Evolutionary conservation across 106 monocot species (phyloP).

Genomic region (Narthecium ossifragum): DNA sequence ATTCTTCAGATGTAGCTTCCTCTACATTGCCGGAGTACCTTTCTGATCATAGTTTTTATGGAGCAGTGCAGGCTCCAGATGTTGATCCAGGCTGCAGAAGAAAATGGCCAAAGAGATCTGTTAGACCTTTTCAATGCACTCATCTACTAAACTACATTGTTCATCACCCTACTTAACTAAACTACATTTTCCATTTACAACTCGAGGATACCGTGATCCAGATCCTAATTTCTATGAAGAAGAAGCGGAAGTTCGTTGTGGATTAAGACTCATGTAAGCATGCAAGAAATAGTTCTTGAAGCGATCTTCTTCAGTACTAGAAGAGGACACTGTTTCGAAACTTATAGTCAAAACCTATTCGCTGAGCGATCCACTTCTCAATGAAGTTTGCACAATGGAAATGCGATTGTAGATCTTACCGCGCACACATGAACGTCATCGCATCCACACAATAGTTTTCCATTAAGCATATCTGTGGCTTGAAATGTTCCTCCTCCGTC

Average conservation of each 20-base stretch:
- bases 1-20: too few species aligned
- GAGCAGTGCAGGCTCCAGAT: slow-evolving; percentile 2
- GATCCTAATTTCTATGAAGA: too few species aligned
- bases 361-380: too few species aligned
- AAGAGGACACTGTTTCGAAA: too few species aligned
- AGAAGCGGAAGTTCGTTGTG: background rate
- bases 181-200: too few species aligned
- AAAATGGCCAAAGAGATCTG: background rate
- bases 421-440: slow-evolving; percentile 50
- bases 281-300: background rate
- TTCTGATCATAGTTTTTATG: too few species aligned
- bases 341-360: too few species aligned
- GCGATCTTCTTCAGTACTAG: too few species aligned
- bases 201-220: too few species aligned
- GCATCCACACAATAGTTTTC: slow-evolving; percentile 65
- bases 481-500: slow-evolving; percentile 57
- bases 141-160: background rate
- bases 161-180: too few species aligned
- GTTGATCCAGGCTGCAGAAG: slow-evolving; percentile 4
- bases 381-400: too few species aligned
- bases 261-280: background rate
- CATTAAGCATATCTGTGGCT: slow-evolving; percentile 70
- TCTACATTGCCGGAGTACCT: too few species aligned
- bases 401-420: slow-evolving; percentile 16
- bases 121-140: background rate